phyloP scores from a whole-genome alignment of 768 basidiomycete genomes.

The Macrocybe gigantea region DNA sequence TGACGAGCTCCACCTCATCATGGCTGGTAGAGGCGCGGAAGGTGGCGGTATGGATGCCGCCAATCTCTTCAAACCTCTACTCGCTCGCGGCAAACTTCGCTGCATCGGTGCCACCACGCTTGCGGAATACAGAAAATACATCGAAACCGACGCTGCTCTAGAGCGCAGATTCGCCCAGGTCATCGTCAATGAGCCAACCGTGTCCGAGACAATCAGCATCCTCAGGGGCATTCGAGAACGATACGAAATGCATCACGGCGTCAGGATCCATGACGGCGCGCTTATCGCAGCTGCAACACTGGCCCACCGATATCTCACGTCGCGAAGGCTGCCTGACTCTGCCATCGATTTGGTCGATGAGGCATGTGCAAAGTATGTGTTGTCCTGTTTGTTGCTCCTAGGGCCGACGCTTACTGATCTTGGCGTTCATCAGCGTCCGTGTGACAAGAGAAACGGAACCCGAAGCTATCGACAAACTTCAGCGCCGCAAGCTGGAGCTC shows the following conservation, averaged over 20 bases:
- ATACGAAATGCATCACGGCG: constrained; percentile 90
- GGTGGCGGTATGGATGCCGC: constrained; percentile 93
- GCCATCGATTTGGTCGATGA: constrained; percentile 94
- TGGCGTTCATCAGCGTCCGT: constrained; percentile 50
- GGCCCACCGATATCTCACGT: constrained; percentile 89
- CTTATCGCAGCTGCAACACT: constrained; percentile 87
- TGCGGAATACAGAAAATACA: constrained; percentile 87
- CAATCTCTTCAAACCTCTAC: constrained; percentile 87
- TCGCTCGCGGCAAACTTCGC: constrained; percentile 75
- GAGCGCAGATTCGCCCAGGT: constrained; percentile 94
- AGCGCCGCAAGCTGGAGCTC: constrained; percentile 83
- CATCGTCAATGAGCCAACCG: constrained; percentile 84
- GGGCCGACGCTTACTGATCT: constrained; percentile 1
- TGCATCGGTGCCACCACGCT: constrained; percentile 91
- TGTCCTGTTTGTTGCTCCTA: not conserved
- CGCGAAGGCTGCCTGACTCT: constrained; percentile 71
- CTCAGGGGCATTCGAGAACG: constrained; percentile 92
- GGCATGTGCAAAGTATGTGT: constrained; percentile 74
- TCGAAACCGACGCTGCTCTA: constrained; percentile 88
- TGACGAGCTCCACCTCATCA: constrained; percentile 91
- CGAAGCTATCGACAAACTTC: constrained; percentile 87
- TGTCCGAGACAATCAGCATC: constrained; percentile 88
- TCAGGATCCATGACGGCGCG: constrained; percentile 82
- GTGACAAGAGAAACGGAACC: constrained; percentile 94
- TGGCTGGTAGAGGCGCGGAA: constrained; percentile 79